Percentiles rank a stretch among this genome's conserved stretches.
These are phyloP conservation scores for Rhipidocladum racemiflorum DNA, from an alignment of 176 grass and related monocot species.

Conservation along the genomic window DNA sequence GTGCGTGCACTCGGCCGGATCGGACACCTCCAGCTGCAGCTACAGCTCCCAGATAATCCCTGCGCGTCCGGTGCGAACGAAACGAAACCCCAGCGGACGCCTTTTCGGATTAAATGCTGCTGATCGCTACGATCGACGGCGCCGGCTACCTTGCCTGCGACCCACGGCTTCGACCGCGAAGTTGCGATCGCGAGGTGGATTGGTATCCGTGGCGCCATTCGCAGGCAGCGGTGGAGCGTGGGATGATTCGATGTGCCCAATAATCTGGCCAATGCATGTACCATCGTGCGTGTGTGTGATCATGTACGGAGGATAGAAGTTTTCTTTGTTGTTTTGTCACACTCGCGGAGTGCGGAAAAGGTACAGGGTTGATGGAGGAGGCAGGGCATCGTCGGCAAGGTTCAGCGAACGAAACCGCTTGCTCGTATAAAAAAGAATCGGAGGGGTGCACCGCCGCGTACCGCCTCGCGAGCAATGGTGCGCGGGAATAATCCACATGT, in stretches of 20 bases:
- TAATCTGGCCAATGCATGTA: not conserved
- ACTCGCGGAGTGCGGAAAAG: not conserved
- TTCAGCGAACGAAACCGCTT: not conserved
- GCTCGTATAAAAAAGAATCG: not conserved
- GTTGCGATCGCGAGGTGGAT: not conserved
- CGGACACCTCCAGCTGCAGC: not conserved
- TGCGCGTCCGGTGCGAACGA: too few species aligned
- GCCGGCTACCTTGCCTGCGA: not conserved
- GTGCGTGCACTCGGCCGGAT: too few species aligned
- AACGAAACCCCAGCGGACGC: not conserved
- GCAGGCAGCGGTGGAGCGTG: not conserved
- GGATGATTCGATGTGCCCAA: not conserved
- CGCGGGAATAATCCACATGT: conserved; percentile 1
- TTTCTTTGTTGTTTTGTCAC: not conserved
- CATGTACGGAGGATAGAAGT: not conserved
- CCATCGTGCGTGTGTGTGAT: not conserved
- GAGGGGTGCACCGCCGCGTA: not conserved
- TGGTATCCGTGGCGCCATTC: not conserved
- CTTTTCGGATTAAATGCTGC: conserved; percentile 26
- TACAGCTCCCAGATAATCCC: too few species aligned
- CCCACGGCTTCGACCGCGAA: not conserved
- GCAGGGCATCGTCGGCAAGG: conserved; percentile 7
- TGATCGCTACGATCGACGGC: not conserved
- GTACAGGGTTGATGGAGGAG: not conserved
- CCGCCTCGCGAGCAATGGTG: not conserved